Conservation (phyloP, 1,139 yeast species). For the Hanseniaspora gamundiae region DNA sequence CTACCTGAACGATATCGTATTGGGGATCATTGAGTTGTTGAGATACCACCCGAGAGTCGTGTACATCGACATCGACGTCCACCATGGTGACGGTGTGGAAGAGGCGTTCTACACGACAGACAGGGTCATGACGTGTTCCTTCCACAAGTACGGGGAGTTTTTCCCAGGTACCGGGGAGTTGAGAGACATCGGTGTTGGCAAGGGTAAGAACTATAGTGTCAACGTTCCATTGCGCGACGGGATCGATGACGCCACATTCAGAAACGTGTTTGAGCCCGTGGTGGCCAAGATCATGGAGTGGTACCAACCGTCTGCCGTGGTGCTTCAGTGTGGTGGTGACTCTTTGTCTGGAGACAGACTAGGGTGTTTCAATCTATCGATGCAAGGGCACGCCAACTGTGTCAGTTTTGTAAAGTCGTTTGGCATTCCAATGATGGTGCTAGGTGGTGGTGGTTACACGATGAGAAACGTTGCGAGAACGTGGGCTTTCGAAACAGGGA, state of each 20-base stretch:
- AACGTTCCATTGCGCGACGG: constrained; percentile 90
- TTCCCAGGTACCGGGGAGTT: constrained; percentile 95
- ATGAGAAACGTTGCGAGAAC: constrained; percentile 94
- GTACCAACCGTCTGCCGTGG: constrained; percentile 90
- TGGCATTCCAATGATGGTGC: constrained; percentile 78
- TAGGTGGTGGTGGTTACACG: constrained; percentile 98
- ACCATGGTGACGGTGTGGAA: constrained; percentile 98
- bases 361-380: constrained; percentile 85
- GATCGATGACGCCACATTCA: constrained; percentile 80
- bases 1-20: constrained; percentile 78
- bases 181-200: constrained; percentile 79
- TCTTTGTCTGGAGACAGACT: constrained; percentile 83
- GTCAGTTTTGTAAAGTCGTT: constrained; percentile 79
- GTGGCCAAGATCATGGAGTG: constrained; percentile 74
- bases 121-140: constrained; percentile 93
- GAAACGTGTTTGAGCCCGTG: constrained; percentile 78
- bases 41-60: constrained; percentile 92
- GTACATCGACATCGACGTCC: constrained; percentile 91
- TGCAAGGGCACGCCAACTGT: constrained; percentile 93
- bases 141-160: constrained; percentile 93
- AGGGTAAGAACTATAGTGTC: constrained; percentile 77
- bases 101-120: constrained; percentile 96
- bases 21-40: constrained; percentile 80
- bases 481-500: constrained; percentile 92
- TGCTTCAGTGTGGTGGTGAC: constrained; percentile 88